Base-by-base conservation (phyloP, 2,329 filamentous ascomycete genomes). In the Shiraia bambusicola region DNA sequence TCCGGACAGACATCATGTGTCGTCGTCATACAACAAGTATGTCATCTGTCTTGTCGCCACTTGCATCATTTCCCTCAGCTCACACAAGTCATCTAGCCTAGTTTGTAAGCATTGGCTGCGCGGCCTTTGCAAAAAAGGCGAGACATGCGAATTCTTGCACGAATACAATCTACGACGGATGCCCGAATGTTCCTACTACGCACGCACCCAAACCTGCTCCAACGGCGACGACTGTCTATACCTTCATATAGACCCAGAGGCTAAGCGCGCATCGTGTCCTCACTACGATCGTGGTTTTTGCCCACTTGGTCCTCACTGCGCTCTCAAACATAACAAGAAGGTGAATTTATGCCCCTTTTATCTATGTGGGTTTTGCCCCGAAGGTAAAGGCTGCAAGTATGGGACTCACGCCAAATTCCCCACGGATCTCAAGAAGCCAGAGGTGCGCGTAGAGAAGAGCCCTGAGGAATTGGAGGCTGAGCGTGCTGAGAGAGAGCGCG, bases 31-130 rank as follows among this genome's bases (percentile, higher is more conserved):
- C 67, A 88, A 86, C 72, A 87, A 81, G 64, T 75, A 54, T 36
- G 67, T 72, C 28, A 6, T 1, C 12, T 19, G 12, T 13, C 6
- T 42, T 16, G 6, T 24, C n/a, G 12, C 10, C n/a, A 15, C 35
- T 26, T 17, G 3, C 28, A 25, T 15, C 22, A 6, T 15, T n/a
- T 6, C 10, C 8, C 19, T 28, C 31, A 35, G 40, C 52, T 58
- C 16, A 57, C 39, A 39, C 1, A n/a, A 8, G 7, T 22, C 10
- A 19, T 8, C 28, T 28, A 80, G 75, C 36, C 82, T 97, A 12
- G 92, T 98, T 47, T 98, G 93, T 82, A 98, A 98, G 75, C 93
- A 97, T 77, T 97, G 93, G 84, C 83, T 97, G 63, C 88, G 94
- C 52, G 92, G 91, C 0, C 82, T 98, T 14, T 98, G 93, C 78